A percentile compares a stretch with the other conserved stretches of the same genome.
Evolutionary conservation across 148 eudicot species (phyloP).

Genomic region (Mesembryanthemum crystallinum): DNA sequence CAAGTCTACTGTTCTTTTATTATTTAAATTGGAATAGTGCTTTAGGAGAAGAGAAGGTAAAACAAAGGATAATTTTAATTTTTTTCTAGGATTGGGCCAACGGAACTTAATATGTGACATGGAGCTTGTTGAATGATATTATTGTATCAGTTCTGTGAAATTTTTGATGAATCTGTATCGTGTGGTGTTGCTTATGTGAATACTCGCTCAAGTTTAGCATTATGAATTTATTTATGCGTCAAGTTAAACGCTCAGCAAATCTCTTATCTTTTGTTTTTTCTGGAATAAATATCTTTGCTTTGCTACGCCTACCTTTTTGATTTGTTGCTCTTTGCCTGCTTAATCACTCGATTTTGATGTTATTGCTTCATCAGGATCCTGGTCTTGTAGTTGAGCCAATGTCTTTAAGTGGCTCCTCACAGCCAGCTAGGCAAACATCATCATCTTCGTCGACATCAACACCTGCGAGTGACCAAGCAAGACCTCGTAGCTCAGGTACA

Average conservation of each 20-base stretch:
- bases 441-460: constrained; percentile 52
- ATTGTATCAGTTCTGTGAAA: not conserved
- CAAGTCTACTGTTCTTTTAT: not conserved
- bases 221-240: not conserved
- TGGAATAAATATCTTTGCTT: not conserved
- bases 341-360: constrained; percentile 16
- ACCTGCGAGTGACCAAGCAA: constrained; percentile 45
- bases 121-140: not conserved
- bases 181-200: constrained; percentile 1
- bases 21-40: not conserved
- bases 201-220: not conserved
- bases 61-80: not conserved
- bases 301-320: not conserved
- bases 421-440: constrained; percentile 53
- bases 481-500: constrained; percentile 61
- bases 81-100: not conserved
- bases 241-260: not conserved
- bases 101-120: not conserved
- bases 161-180: not conserved
- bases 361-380: constrained; percentile 58
- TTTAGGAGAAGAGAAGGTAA: not conserved
- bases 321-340: not conserved
- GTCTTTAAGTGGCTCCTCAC: constrained; percentile 55
- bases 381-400: constrained; percentile 87
- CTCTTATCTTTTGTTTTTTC: not conserved